Percentiles rank a stretch among this genome's conserved stretches.
phyloP scores from a whole-genome alignment of 345 rosid species.

The Cardamine resedifolia region DNA sequence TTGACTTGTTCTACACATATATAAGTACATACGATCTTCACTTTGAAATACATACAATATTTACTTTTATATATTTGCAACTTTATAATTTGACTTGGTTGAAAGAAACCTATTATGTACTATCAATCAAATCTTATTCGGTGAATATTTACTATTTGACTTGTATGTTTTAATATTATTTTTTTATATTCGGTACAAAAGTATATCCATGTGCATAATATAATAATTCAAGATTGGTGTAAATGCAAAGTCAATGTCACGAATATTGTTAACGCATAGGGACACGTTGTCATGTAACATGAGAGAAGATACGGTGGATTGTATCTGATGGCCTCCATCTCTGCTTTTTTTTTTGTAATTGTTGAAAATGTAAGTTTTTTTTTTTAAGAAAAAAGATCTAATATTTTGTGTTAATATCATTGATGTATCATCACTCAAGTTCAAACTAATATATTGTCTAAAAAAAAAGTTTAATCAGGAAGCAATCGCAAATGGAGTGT shows the following conservation, averaged over 20 bases:
- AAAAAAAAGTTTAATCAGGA: neutral
- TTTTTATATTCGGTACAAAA: neutral
- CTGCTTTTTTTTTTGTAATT: neutral
- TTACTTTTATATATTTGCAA: neutral
- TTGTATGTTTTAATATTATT: slow-evolving; percentile 10
- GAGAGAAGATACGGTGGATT: slow-evolving; percentile 33
- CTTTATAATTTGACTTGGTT: slow-evolving; percentile 18
- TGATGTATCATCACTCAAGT: neutral
- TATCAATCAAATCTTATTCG: slow-evolving; percentile 12
- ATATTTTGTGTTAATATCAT: neutral
- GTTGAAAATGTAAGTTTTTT: neutral
- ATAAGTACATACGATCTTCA: neutral
- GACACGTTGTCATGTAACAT: slow-evolving; percentile 37
- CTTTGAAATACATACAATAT: neutral
- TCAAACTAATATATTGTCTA: neutral
- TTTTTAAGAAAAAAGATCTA: neutral
- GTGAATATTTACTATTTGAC: slow-evolving; percentile 29
- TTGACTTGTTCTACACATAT: slow-evolving; percentile 22
- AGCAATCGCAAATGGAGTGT: neutral
- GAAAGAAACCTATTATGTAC: slow-evolving; percentile 7
- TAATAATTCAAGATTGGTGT: slow-evolving; percentile 20
- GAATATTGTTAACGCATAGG: slow-evolving; percentile 22
- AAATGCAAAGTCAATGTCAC: slow-evolving; percentile 35
- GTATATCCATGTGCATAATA: slow-evolving; percentile 18
- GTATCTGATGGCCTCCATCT: slow-evolving; percentile 24